Percentiles rank a stretch among this genome's conserved stretches.
Evolutionary conservation across 768 basidiomycete species (phyloP).

Genomic region (Paxillus ammoniavirescens): DNA sequence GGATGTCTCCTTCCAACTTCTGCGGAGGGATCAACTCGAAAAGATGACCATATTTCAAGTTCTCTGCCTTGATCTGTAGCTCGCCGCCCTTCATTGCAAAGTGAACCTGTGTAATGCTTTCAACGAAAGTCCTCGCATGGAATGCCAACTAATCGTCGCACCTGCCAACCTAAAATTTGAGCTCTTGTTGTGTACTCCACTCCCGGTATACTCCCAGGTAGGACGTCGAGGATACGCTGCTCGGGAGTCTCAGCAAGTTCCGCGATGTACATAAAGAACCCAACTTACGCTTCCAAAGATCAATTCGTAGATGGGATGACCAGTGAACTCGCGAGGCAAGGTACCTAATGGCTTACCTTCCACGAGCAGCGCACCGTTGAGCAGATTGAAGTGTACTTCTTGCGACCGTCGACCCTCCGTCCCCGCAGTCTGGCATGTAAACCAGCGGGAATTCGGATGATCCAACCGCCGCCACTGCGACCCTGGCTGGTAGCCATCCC

Average conservation of each 20-base stretch:
- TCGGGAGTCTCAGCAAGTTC: neutral
- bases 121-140: slow-evolving; percentile 4
- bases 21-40: slow-evolving; percentile 14
- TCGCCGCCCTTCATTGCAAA: slow-evolving; percentile 5
- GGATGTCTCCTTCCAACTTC: slow-evolving; percentile 17
- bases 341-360: slow-evolving; percentile 39
- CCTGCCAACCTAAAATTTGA: slow-evolving; percentile 19
- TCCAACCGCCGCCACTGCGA: slow-evolving; percentile 21
- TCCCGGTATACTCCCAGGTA: slow-evolving; percentile 33
- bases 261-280: neutral
- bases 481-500: slow-evolving; percentile 29
- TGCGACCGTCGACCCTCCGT: slow-evolving; percentile 16
- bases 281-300: slow-evolving; percentile 37
- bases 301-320: slow-evolving; percentile 32
- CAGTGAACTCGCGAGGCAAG: slow-evolving; percentile 34
- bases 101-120: slow-evolving; percentile 2
- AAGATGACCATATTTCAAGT: slow-evolving; percentile 5
- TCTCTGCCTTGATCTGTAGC: slow-evolving; percentile 34
- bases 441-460: slow-evolving; percentile 28
- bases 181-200: slow-evolving; percentile 33
- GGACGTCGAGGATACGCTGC: slow-evolving; percentile 31
- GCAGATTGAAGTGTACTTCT: slow-evolving; percentile 38
- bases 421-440: slow-evolving; percentile 22
- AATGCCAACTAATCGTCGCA: slow-evolving; percentile 9
- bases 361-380: slow-evolving; percentile 42